Conservation (phyloP, 805 yeast species). For the Myxozyma kluyveri region DNA sequence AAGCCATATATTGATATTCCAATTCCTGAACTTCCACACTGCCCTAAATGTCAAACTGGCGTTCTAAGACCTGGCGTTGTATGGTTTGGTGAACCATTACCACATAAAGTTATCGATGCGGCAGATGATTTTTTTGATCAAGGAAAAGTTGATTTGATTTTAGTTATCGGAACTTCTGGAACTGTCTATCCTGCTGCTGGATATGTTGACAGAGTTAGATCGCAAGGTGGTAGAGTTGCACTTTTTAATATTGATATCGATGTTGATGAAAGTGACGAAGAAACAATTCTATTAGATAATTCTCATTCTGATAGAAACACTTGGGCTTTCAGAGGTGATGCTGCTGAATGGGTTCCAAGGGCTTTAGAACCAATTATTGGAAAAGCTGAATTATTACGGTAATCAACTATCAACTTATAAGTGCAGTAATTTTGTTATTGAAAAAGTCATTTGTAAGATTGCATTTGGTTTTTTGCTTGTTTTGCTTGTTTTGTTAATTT, state of each 20-base stretch:
- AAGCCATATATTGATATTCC: conserved; percentile 45
- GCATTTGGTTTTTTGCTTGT: background rate
- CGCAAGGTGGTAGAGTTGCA: conserved; percentile 78
- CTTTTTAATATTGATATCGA: conserved; percentile 67
- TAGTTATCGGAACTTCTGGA: conserved; percentile 84
- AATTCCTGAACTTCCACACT: conserved; percentile 59
- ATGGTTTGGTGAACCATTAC: conserved; percentile 91
- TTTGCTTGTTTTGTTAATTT: background rate
- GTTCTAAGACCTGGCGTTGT: conserved; percentile 84
- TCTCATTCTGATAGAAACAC: conserved; percentile 1
- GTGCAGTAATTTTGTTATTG: too few relatives aligned
- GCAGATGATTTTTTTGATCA: conserved; percentile 69
- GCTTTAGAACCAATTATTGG: conserved; percentile 54
- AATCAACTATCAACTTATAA: background rate
- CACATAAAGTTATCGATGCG: conserved; percentile 56
- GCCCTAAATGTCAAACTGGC: conserved; percentile 70
- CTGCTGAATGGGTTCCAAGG: conserved; percentile 63
- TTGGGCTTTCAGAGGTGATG: conserved; percentile 55
- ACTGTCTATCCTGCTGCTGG: conserved; percentile 91
- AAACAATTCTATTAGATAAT: background rate
- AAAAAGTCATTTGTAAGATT: background rate
- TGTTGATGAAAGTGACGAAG: conserved; percentile 9
- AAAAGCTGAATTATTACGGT: background rate
- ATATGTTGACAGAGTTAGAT: conserved; percentile 71
- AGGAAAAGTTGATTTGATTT: conserved; percentile 62